Base-by-base conservation (phyloP, 148 eudicot genomes). In the Rhododendron kiyosumense region DNA sequence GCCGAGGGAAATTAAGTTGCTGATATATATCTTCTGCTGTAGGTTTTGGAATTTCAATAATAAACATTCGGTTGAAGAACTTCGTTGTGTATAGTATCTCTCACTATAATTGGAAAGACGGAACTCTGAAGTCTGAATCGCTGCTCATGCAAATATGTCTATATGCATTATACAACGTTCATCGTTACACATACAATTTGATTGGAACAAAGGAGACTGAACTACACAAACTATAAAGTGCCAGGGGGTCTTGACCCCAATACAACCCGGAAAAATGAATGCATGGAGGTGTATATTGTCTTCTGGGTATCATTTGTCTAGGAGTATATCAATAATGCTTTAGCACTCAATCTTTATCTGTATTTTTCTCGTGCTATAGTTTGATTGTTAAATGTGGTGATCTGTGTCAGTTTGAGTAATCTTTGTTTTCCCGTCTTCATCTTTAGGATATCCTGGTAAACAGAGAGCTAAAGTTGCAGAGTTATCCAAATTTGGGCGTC, bases 401-500 rank as follows among this genome's bases (percentile, higher is more conserved):
- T 59, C 34, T 20, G 9, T 14, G 67, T 61, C 24, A 30, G 22
- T 17, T 18, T 41, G 20, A 63, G 78, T 46, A 28, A 49, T 79
- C 75, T 78, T 57, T 24, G 11, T 30, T 45, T 41, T 86, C 79
- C 45, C 6, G 26, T 32, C 38, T 88, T 57, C 83, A 43, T 41
- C 2, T 61, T 57, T 83, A 91, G 92, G 92, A 83, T 77, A 67
- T 78, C 92, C 92, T 49, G 90, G 90, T 45, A 86, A 88, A 45
- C 90, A 84, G 76, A 88, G 83, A 81, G 90, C 92, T 86, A 88
- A 88, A 86, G 87, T 86, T 63, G 79, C 85, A 36, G 91, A 91
- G 85, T 85, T 86, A 79, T 86, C 92, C 83, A 91, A 87, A 89
- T 91, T 89, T 85, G 92, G 92, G 71, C 92, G 91, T 22, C 92